Evolutionary conservation across 495 filamentous ascomycete genomes (phyloP).

Genomic region (Venustampulla echinocandica): DNA sequence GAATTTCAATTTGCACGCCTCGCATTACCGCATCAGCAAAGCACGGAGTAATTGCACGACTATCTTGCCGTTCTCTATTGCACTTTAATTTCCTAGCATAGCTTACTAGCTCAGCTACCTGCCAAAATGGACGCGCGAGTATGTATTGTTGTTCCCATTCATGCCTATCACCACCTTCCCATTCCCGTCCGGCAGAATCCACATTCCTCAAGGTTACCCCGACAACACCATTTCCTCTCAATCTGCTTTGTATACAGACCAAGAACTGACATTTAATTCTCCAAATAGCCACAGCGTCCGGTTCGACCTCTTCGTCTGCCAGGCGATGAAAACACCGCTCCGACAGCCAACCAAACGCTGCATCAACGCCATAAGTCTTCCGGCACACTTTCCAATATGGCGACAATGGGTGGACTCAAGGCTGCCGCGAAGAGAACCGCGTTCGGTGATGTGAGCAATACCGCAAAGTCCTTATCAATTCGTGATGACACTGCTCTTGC

Average conservation of each 20-base stretch:
- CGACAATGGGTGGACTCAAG: slow-evolving; percentile 50
- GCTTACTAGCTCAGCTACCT: slow-evolving; percentile 7
- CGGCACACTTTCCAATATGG: slow-evolving; percentile 51
- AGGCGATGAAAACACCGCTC: slow-evolving; percentile 64
- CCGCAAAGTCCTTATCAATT: slow-evolving; percentile 36
- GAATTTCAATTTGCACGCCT: slow-evolving; percentile 13
- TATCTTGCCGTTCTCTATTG: slow-evolving; percentile 17
- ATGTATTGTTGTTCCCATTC: slow-evolving; percentile 18
- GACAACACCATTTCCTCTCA: slow-evolving; percentile 7
- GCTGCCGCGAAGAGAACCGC: slow-evolving; percentile 63
- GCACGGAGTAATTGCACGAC: not conserved
- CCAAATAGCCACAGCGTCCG: slow-evolving; percentile 66
- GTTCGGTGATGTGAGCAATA: slow-evolving; percentile 77
- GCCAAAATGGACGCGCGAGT: slow-evolving; percentile 30
- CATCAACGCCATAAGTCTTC: slow-evolving; percentile 80
- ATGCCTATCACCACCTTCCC: not conserved
- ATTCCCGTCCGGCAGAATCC: not conserved
- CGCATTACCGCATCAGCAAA: slow-evolving; percentile 11
- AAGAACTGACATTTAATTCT: slow-evolving; percentile 11
- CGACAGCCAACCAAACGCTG: slow-evolving; percentile 48
- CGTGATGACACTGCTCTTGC: slow-evolving; percentile 44
- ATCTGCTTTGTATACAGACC: not conserved
- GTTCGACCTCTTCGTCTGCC: slow-evolving; percentile 49
- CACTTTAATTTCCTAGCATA: slow-evolving; percentile 23
- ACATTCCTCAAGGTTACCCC: slow-evolving; percentile 11